Percentiles rank a stretch among this genome's conserved stretches.
Evolutionary conservation across 2,329 filamentous ascomycete species (phyloP).

Genomic region (Ophiostoma perfectum): DNA sequence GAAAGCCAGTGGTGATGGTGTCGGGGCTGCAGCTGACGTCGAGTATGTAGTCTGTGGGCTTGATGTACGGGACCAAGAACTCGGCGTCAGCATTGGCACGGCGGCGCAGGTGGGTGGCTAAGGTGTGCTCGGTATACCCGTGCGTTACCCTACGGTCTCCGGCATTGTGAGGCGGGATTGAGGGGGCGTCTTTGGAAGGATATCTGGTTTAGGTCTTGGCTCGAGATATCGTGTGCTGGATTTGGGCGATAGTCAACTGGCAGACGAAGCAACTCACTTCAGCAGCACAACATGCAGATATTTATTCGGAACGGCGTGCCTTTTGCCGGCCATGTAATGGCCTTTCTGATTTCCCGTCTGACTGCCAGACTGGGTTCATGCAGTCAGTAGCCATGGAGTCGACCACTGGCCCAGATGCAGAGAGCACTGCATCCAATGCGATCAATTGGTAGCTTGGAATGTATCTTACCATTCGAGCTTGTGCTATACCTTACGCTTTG

Average conservation of each 20-base stretch:
- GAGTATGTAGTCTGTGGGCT: slow-evolving; percentile 37
- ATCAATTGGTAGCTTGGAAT: no score
- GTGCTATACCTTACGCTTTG: neutral
- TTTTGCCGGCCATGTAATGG: no score
- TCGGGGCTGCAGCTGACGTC: slow-evolving; percentile 47
- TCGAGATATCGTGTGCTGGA: no score
- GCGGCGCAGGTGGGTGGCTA: neutral
- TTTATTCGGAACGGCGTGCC: no score
- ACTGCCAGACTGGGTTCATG: no score
- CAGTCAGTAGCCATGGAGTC: no score
- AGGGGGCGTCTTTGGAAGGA: neutral
- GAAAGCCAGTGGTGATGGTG: slow-evolving; percentile 43
- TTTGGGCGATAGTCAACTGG: no score
- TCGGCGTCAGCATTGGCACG: neutral
- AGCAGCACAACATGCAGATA: no score
- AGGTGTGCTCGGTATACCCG: slow-evolving; percentile 1
- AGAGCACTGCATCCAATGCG: no score
- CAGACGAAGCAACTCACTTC: no score
- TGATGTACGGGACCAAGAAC: slow-evolving; percentile 34
- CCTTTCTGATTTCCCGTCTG: no score
- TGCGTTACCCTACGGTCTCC: neutral
- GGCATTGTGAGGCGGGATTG: neutral
- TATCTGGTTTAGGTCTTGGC: neutral
- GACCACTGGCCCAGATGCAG: no score
- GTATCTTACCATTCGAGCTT: neutral